These are phyloP conservation scores for Pichia thaimueangensis DNA, from an alignment of 805 yeast genomes.

Conservation along the genomic window DNA sequence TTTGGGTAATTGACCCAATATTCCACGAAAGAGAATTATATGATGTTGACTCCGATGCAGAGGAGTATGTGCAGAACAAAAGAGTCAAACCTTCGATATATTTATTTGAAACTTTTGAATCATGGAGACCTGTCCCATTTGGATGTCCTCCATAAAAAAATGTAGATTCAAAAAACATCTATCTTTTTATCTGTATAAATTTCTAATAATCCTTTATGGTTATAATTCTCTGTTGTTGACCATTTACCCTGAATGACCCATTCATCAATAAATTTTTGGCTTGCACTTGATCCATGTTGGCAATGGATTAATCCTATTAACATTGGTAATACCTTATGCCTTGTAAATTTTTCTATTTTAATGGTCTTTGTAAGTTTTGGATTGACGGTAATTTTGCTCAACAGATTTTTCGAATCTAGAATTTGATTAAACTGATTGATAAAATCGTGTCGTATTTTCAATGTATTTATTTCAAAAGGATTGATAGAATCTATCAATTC, in stretches of 20 bases:
- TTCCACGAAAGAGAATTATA: constrained; percentile 6
- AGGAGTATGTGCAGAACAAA: constrained; percentile 6
- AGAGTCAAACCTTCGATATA: constrained; percentile 7
- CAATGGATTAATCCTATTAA: constrained; percentile 24
- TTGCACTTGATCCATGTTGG: constrained; percentile 19
- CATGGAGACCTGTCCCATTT: constrained; percentile 53
- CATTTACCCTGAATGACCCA: constrained; percentile 24
- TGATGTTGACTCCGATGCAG: background rate
- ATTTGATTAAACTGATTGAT: constrained; percentile 20
- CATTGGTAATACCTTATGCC: constrained; percentile 20
- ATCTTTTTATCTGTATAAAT: constrained; percentile 13
- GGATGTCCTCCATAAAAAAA: constrained; percentile 29
- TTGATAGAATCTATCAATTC: background rate
- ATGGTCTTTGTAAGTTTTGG: constrained; percentile 6
- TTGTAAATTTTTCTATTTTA: constrained; percentile 16
- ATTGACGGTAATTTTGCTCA: constrained; percentile 1
- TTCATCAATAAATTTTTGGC: constrained; percentile 22
- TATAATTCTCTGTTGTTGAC: constrained; percentile 14
- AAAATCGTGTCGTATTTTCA: constrained; percentile 15
- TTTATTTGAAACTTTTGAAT: constrained; percentile 28
- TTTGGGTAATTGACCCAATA: constrained; percentile 16
- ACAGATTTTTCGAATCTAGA: constrained; percentile 9
- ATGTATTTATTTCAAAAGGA: constrained; percentile 5
- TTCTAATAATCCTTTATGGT: constrained; percentile 25
- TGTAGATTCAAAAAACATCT: constrained; percentile 1